A percentile compares a stretch with the other conserved stretches of the same genome.
Conservation (phyloP, 371 early-diverging fungal genomes). For the Smittium mucronatum region DNA sequence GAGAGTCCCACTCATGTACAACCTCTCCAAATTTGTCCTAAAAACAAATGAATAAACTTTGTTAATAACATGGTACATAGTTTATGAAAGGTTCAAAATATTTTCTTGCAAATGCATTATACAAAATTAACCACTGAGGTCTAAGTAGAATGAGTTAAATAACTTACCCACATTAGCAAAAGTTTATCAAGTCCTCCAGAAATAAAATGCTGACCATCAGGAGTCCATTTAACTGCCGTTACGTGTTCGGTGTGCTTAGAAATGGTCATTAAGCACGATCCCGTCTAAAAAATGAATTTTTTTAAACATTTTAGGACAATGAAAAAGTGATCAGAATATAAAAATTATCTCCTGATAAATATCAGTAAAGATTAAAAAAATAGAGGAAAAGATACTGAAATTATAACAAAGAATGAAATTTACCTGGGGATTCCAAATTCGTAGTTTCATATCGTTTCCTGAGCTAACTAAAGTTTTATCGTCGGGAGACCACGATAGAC, state of each 20-base stretch:
- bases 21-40: constrained; percentile 54
- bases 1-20: constrained; percentile 47
- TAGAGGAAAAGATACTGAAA: neutral
- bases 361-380: too few relatives aligned
- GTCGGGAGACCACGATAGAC: constrained; percentile 85
- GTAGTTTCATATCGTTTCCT: constrained; percentile 59
- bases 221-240: constrained; percentile 73
- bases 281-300: constrained; percentile 39
- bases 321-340: neutral
- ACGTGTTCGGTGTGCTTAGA: constrained; percentile 53
- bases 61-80: too few relatives aligned
- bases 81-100: too few relatives aligned
- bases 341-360: too few relatives aligned
- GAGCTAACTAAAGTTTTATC: constrained; percentile 58
- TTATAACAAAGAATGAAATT: neutral
- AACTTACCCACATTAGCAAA: constrained; percentile 56
- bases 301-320: too few relatives aligned
- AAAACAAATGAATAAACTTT: too few relatives aligned
- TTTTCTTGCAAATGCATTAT: neutral
- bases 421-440: constrained; percentile 73
- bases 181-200: constrained; percentile 65
- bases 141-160: too few relatives aligned
- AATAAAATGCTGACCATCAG: constrained; percentile 57
- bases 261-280: constrained; percentile 38
- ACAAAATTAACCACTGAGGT: neutral